Evolutionary conservation across 2,329 filamentous ascomycete species (phyloP).

Genomic region (Cyphellophora europaea): DNA sequence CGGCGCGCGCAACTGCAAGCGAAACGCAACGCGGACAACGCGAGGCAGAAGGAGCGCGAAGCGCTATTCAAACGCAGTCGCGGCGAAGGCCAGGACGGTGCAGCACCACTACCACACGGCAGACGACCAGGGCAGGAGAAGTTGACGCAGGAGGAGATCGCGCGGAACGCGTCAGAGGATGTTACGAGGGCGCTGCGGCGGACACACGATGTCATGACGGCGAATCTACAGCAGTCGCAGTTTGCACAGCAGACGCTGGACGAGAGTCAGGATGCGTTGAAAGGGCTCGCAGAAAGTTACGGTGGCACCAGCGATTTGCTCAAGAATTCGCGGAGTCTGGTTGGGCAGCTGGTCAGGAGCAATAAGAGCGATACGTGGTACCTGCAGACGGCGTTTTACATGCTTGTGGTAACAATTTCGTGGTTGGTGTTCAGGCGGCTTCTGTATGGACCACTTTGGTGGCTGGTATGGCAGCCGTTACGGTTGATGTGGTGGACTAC

Average conservation of each 20-base stretch:
- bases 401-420: constrained; percentile 64
- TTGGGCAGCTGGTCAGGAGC: constrained; percentile 69
- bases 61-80: constrained; percentile 54
- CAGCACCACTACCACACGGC: constrained; percentile 3
- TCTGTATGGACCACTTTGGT: constrained; percentile 83
- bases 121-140: constrained; percentile 31
- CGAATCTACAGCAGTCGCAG: constrained; percentile 74
- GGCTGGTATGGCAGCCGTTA: constrained; percentile 78
- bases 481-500: constrained; percentile 54
- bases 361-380: constrained; percentile 99
- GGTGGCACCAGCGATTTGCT: constrained; percentile 69
- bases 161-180: constrained; percentile 66
- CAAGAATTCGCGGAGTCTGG: constrained; percentile 61
- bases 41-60: constrained; percentile 67
- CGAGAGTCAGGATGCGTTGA: constrained; percentile 60
- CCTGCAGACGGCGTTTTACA: constrained; percentile 77
- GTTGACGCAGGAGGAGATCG: constrained; percentile 61
- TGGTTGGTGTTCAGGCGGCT: constrained; percentile 83
- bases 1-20: constrained; percentile 73
- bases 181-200: constrained; percentile 75
- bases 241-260: constrained; percentile 81
- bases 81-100: constrained; percentile 2
- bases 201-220: constrained; percentile 77
- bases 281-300: constrained; percentile 72
- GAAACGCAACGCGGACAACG: constrained; percentile 62